Conservation (phyloP, 2,329 filamentous ascomycete genomes). For the Cercospora sojina region DNA sequence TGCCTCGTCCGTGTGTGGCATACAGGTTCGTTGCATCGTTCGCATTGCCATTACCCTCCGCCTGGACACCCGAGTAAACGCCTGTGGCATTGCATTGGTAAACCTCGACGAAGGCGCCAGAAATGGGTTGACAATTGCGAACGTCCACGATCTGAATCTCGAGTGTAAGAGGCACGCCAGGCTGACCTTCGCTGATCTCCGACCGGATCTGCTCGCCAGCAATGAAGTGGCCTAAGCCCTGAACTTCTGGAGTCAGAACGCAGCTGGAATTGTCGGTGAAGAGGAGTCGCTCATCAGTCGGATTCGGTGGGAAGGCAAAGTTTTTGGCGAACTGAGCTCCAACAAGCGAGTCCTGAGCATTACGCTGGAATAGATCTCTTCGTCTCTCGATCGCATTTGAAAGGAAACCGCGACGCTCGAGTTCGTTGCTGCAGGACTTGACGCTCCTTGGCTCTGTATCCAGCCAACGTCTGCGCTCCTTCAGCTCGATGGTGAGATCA, state of each 20-base stretch:
- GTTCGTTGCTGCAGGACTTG: not conserved
- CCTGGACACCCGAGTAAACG: slow-evolving; percentile 43
- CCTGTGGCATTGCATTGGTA: slow-evolving; percentile 49
- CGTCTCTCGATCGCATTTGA: not conserved
- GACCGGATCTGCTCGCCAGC: slow-evolving; percentile 41
- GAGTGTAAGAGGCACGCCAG: slow-evolving; percentile 43
- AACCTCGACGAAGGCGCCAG: slow-evolving; percentile 45
- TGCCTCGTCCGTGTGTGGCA: slow-evolving; percentile 42
- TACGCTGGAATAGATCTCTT: not conserved
- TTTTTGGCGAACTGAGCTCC: not conserved
- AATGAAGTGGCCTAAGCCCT: slow-evolving; percentile 30
- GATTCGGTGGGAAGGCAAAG: not conserved
- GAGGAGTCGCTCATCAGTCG: not conserved
- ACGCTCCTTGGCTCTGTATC: not conserved
- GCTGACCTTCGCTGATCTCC: slow-evolving; percentile 44
- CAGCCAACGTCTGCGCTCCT: not conserved
- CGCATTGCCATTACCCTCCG: slow-evolving; percentile 39
- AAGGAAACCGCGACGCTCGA: not conserved
- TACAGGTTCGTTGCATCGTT: slow-evolving; percentile 34
- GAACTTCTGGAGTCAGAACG: slow-evolving; percentile 15
- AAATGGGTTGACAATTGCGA: slow-evolving; percentile 44
- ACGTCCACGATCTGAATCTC: slow-evolving; percentile 48
- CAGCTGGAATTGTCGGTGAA: slow-evolving; percentile 12
- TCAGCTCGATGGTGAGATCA: not conserved
- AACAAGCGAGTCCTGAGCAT: not conserved